Evolutionary conservation across 1,284 basidiomycete species (phyloP), one percentile per base, ranked within the genome.

Genomic region (Moesziomyces sp.): DNA sequence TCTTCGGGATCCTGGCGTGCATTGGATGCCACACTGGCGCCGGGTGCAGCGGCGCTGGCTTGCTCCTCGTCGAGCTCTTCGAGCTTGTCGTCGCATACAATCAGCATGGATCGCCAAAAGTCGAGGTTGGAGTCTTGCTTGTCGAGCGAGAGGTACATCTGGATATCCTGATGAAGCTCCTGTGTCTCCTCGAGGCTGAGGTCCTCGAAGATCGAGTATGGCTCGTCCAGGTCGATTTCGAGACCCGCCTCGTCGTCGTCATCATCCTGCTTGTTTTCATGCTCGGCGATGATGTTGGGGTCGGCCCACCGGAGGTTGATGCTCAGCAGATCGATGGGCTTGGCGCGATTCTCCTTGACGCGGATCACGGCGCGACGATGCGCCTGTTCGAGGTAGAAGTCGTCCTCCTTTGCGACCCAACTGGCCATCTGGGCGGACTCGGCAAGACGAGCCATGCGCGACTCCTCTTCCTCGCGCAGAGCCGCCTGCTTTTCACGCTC

Each of bases 51-150:
- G 14, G 48, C 52, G 4, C 30, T 21, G 18, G 55, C 43, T 35
- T 88, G 77, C 88, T 52, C 54, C 19, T 66, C 68, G 23, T 63
- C 55, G 46, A 70, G 59, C 55, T 89, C 88, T 49, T 94, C 93
- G n/a, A 98, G 85, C 48, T 91, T 90, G 84, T 97, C 92, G 82
- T 95, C 92, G 85, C 94, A 97, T 3, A 99, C 91, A 10, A 97
- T 92, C 89, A 96, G 92, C 93, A 99, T 96, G 76, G 96, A 92
- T 91, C 94, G 93, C 97, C 97, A 99, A 84, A 98, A 99, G 76
- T 98, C 95, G 60, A 95, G 89, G 82, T 96, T 95, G 43, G 90
- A 86, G 14, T 93, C 90, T 19, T 89, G 88, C 77, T 91, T 90
- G 84, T 99, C 97, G 40, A 99, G 87, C 8, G 89, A 88, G 45